Percentiles rank a stretch among this genome's conserved stretches.
phyloP scores from a whole-genome alignment of 345 rosid genomes.

The Pistacia vera region DNA sequence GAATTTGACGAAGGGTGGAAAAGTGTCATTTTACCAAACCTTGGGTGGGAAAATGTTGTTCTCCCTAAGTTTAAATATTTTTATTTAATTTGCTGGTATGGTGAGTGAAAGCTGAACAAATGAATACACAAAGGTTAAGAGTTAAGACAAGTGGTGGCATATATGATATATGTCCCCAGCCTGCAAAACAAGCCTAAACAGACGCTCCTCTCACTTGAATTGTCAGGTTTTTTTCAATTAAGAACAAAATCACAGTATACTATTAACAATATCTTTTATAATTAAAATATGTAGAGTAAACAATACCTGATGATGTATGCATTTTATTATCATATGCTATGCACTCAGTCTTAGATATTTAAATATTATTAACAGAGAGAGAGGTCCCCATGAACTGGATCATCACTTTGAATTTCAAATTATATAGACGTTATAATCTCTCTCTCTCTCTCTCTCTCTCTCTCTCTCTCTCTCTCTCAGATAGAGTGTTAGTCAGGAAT shows the following conservation, averaged over 20 bases:
- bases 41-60: no score
- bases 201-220: neutral
- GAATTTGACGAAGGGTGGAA: no score
- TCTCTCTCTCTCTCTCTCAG: neutral
- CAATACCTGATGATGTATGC: neutral
- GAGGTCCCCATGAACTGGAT: conserved; percentile 8
- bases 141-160: neutral
- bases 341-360: neutral
- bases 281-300: neutral
- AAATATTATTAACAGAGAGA: neutral
- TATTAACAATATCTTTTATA: no score
- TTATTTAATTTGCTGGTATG: no score
- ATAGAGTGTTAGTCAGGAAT: conserved; percentile 37
- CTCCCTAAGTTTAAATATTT: no score
- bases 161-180: no score
- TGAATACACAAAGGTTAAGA: neutral
- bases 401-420: conserved; percentile 46
- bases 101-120: no score
- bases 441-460: neutral
- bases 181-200: neutral
- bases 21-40: no score
- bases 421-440: neutral
- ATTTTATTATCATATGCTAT: neutral
- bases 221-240: no score
- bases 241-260: no score